phyloP scores from a whole-genome alignment of 495 filamentous ascomycete species.

The Xanthoparmelia taractica region DNA sequence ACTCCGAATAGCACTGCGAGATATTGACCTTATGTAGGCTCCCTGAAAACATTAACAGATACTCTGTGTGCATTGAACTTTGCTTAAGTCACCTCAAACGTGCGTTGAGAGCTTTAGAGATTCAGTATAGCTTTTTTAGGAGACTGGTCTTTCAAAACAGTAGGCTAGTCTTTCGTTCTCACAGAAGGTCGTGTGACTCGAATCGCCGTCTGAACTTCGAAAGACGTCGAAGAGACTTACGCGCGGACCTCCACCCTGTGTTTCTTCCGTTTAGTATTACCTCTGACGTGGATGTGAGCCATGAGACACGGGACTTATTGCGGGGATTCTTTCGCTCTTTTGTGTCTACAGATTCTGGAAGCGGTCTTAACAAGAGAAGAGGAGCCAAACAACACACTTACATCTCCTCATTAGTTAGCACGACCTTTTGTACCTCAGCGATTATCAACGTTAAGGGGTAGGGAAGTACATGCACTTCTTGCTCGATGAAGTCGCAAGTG shows the following conservation, averaged over 20 bases:
- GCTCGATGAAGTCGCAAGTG: slow-evolving; percentile 76
- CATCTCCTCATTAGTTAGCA: slow-evolving; percentile 49
- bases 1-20: not conserved
- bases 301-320: not conserved
- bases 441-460: not conserved
- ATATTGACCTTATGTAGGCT: slow-evolving; percentile 65
- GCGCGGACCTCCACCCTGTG: not conserved
- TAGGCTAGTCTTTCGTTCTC: not conserved
- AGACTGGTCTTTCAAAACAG: not conserved
- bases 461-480: slow-evolving; percentile 30
- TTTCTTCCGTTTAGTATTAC: not conserved
- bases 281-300: not conserved
- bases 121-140: not conserved
- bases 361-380: not conserved
- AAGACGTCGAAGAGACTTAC: not conserved
- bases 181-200: not conserved
- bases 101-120: slow-evolving; percentile 58
- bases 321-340: not conserved
- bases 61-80: not conserved
- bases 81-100: slow-evolving; percentile 59
- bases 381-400: not conserved
- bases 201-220: not conserved
- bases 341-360: not conserved
- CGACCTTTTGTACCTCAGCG: slow-evolving; percentile 9
- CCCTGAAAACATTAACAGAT: slow-evolving; percentile 36